These are phyloP conservation scores for Poterioochromonas sp. DNA, from an alignment of 352 stramenopile genomes.

Conservation along the genomic window DNA sequence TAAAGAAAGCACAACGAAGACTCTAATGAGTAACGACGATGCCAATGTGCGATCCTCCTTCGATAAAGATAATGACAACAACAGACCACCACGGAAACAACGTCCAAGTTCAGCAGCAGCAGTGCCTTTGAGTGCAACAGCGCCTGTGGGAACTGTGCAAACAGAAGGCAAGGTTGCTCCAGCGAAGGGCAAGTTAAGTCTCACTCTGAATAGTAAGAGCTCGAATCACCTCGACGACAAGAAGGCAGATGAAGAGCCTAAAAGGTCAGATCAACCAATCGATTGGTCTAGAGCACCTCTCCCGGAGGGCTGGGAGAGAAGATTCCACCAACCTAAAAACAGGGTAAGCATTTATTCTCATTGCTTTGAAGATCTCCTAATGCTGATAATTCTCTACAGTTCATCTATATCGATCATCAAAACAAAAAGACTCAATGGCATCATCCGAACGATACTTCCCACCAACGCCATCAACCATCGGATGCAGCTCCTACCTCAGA, in stretches of 20 bases:
- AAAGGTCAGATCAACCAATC: background rate
- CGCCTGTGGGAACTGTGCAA: background rate
- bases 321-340: background rate
- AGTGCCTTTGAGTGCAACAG: background rate
- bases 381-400: background rate
- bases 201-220: background rate
- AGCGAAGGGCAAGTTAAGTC: background rate
- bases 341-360: background rate
- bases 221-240: no score
- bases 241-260: background rate
- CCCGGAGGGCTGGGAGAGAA: background rate
- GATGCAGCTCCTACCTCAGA: no score
- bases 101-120: background rate
- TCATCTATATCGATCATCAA: conserved; percentile 4
- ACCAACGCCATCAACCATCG: no score
- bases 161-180: background rate
- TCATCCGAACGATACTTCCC: background rate
- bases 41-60: background rate
- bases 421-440: conserved; percentile 1
- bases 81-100: background rate
- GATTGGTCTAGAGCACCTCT: conserved; percentile 4
- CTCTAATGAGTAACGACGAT: background rate
- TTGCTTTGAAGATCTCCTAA: background rate
- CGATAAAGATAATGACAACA: background rate
- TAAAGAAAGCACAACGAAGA: background rate